These are phyloP conservation scores for Boechera retrofracta DNA, from an alignment of 345 rosid genomes.

Conservation along the genomic window DNA sequence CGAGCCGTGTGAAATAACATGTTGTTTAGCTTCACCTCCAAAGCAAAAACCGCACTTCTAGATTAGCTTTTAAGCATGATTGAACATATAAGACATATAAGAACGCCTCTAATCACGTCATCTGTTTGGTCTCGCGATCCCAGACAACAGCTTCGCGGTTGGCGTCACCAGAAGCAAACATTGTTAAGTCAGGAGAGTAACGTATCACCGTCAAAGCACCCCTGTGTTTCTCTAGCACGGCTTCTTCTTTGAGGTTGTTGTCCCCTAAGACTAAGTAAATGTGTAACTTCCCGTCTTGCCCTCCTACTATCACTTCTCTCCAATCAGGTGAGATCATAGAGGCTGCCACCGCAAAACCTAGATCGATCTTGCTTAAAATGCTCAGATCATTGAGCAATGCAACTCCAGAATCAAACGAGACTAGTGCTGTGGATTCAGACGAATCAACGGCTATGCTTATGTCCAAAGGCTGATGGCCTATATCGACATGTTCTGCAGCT, in stretches of 20 bases:
- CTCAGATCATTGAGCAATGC: conserved; percentile 58
- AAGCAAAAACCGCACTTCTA: conserved; percentile 3
- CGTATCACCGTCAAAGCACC: conserved; percentile 68
- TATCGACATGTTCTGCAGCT: conserved; percentile 54
- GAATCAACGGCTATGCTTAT: conserved; percentile 58
- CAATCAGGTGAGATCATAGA: conserved; percentile 71
- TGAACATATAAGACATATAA: not conserved
- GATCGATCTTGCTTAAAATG: conserved; percentile 54
- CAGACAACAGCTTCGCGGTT: conserved; percentile 77
- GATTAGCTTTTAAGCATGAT: conserved; percentile 4
- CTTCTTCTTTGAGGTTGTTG: conserved; percentile 59
- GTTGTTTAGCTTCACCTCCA: conserved; percentile 76
- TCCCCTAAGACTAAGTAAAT: conserved; percentile 62
- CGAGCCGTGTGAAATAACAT: conserved; percentile 81
- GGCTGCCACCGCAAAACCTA: conserved; percentile 65
- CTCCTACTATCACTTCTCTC: conserved; percentile 71
- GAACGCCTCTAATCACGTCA: conserved; percentile 24
- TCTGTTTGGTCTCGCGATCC: conserved; percentile 70
- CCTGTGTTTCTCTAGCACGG: conserved; percentile 70
- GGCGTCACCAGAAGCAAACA: conserved; percentile 78
- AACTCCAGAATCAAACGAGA: conserved; percentile 64
- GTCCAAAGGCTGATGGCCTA: conserved; percentile 67
- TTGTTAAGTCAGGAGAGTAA: conserved; percentile 70
- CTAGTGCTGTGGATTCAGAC: conserved; percentile 51
- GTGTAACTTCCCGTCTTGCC: conserved; percentile 76